A percentile compares a stretch with the other conserved stretches of the same genome.
Evolutionary conservation across 2,329 filamentous ascomycete species (phyloP).

Genomic region (Aphanocladium album): DNA sequence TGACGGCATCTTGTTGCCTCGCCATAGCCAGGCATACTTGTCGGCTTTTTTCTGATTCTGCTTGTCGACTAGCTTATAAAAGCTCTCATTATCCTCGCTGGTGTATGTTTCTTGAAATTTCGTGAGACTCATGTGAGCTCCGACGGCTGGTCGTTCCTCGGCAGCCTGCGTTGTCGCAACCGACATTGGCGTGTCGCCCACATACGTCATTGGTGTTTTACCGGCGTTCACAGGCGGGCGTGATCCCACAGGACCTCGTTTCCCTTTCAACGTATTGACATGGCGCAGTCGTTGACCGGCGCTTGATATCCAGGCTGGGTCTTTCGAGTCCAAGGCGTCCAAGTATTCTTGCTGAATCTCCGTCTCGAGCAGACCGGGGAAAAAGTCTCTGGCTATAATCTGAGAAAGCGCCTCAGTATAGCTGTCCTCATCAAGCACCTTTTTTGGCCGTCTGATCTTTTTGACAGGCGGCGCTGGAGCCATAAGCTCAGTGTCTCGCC

Average conservation of each 20-base stretch:
- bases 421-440: conserved; percentile 86
- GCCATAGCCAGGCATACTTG: conserved; percentile 86
- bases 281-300: conserved; percentile 67
- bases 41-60: conserved; percentile 81
- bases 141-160: conserved; percentile 46
- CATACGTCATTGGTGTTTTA: conserved; percentile 61
- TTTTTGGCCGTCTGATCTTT: conserved; percentile 84
- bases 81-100: conserved; percentile 96
- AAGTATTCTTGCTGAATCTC: conserved; percentile 89
- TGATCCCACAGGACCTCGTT: conserved; percentile 20
- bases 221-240: conserved; percentile 27
- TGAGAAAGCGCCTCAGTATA: conserved; percentile 88
- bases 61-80: conserved; percentile 85
- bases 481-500: conserved; percentile 69
- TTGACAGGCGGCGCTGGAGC: conserved; percentile 79
- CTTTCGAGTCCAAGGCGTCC: conserved; percentile 80
- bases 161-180: conserved; percentile 35
- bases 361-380: conserved; percentile 81
- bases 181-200: conserved; percentile 69
- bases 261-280: conserved; percentile 73
- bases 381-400: conserved; percentile 96
- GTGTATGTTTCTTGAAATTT: conserved; percentile 92
- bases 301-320: conserved; percentile 79
- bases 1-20: conserved; percentile 78
- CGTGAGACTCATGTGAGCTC: conserved; percentile 74